Conservation (phyloP, 768 basidiomycete genomes). For the Russula ochroleuca region DNA sequence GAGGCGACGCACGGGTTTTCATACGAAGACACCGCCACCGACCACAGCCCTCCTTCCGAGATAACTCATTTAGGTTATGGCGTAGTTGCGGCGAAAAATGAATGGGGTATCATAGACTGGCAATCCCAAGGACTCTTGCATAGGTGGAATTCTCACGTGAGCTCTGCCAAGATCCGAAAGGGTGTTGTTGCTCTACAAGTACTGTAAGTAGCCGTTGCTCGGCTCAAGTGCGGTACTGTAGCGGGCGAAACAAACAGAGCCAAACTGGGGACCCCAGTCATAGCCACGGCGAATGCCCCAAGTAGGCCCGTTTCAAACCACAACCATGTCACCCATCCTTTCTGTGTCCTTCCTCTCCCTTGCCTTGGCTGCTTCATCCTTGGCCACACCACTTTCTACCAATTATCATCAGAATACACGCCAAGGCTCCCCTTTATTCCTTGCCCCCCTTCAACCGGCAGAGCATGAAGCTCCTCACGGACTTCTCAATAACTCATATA, state of each 20-base stretch:
- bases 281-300: no score
- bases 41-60: conserved; percentile 11
- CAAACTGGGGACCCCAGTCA: conserved; percentile 6
- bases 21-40: conserved; percentile 2
- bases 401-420: conserved; percentile 34
- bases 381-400: conserved; percentile 46
- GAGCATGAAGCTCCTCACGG: conserved; percentile 61
- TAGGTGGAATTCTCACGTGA: neutral
- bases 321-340: conserved; percentile 32
- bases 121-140: neutral
- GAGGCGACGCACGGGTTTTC: neutral
- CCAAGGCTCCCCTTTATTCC: conserved; percentile 42
- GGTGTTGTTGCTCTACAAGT: no score
- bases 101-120: neutral
- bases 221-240: no score
- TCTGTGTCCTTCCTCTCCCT: conserved; percentile 32
- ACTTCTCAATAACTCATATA: conserved; percentile 87
- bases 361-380: conserved; percentile 38
- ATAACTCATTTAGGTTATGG: conserved; percentile 21
- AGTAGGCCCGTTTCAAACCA: conserved; percentile 29
- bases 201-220: no score
- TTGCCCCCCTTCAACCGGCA: conserved; percentile 52
- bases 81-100: neutral
- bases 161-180: no score
- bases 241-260: conserved; percentile 8